Evolutionary conservation across 2,329 filamentous ascomycete species (phyloP).

Genomic region (Lizonia empirigonia): DNA sequence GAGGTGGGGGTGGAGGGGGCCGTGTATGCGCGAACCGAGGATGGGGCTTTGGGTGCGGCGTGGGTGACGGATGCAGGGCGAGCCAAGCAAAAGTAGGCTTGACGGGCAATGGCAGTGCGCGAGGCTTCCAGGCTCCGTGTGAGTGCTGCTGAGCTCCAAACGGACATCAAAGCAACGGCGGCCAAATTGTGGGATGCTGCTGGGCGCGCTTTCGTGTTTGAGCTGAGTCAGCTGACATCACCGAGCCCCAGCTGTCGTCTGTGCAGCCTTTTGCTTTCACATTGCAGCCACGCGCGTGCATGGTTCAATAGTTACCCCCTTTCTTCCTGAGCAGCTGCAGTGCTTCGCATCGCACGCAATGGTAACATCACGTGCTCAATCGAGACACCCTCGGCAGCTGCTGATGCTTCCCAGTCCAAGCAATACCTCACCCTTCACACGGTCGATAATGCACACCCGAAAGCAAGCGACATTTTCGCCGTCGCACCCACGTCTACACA

Average conservation of each 20-base stretch:
- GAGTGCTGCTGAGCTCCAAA: slow-evolving; percentile 16
- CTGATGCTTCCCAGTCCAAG: slow-evolving; percentile 72
- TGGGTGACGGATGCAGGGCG: not conserved
- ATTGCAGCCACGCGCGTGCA: not conserved
- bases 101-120: not conserved
- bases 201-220: slow-evolving; percentile 40
- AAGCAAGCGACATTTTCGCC: slow-evolving; percentile 76
- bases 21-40: not conserved
- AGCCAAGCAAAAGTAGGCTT: slow-evolving; percentile 8
- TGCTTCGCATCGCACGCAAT: not conserved
- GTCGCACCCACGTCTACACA: slow-evolving; percentile 75
- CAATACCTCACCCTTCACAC: slow-evolving; percentile 96
- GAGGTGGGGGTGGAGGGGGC: slow-evolving; percentile 18
- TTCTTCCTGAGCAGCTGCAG: not conserved
- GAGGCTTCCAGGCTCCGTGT: slow-evolving; percentile 16
- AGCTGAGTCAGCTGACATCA: slow-evolving; percentile 39
- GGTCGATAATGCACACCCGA: slow-evolving; percentile 80
- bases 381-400: not conserved
- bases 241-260: slow-evolving; percentile 18
- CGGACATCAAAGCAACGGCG: slow-evolving; percentile 37
- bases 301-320: not conserved
- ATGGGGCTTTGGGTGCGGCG: not conserved
- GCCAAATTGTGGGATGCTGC: slow-evolving; percentile 17
- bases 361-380: slow-evolving; percentile 3
- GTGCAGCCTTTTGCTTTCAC: not conserved